phyloP scores from a whole-genome alignment of 768 basidiomycete genomes.

The Suillus clintonianus region DNA sequence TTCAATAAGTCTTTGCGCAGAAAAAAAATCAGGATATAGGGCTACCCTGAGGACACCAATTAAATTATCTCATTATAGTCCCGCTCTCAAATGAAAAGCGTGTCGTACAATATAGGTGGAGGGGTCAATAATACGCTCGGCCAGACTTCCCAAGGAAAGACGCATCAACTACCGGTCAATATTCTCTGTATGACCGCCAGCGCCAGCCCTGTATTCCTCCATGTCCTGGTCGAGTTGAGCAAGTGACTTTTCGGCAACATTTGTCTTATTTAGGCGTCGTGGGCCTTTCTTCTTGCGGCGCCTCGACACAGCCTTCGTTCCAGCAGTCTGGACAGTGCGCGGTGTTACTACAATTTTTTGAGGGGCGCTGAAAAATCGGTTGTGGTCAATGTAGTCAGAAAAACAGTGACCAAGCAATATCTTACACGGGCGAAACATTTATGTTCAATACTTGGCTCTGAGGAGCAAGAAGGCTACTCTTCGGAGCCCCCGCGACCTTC shows the following conservation, averaged over 20 bases:
- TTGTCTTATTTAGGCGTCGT: slow-evolving; percentile 63
- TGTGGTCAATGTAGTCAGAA: background rate
- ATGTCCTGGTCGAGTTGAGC: slow-evolving; percentile 77
- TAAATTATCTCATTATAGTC: background rate
- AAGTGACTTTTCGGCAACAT: slow-evolving; percentile 32
- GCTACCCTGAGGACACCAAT: background rate
- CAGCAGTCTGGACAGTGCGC: slow-evolving; percentile 17
- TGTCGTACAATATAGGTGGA: slow-evolving; percentile 5
- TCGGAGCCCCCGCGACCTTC: slow-evolving; percentile 7
- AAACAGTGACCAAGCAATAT: slow-evolving; percentile 9
- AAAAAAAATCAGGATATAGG: background rate
- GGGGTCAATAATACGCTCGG: background rate
- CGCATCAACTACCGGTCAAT: slow-evolving; percentile 4
- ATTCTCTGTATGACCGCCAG: slow-evolving; percentile 11
- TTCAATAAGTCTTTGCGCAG: background rate
- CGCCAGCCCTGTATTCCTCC: slow-evolving; percentile 70
- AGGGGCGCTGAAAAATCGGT: slow-evolving; percentile 7
- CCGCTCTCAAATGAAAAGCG: background rate
- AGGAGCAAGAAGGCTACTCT: slow-evolving; percentile 3
- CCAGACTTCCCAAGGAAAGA: background rate
- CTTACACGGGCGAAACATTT: background rate
- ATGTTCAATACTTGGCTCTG: slow-evolving; percentile 19
- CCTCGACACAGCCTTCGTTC: slow-evolving; percentile 32
- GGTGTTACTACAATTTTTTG: slow-evolving; percentile 17
- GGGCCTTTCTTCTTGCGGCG: slow-evolving; percentile 71